A percentile compares a stretch with the other conserved stretches of the same genome.
Evolutionary conservation across 1,284 basidiomycete species (phyloP).

Genomic region (Fomitiporia mediterranea): DNA sequence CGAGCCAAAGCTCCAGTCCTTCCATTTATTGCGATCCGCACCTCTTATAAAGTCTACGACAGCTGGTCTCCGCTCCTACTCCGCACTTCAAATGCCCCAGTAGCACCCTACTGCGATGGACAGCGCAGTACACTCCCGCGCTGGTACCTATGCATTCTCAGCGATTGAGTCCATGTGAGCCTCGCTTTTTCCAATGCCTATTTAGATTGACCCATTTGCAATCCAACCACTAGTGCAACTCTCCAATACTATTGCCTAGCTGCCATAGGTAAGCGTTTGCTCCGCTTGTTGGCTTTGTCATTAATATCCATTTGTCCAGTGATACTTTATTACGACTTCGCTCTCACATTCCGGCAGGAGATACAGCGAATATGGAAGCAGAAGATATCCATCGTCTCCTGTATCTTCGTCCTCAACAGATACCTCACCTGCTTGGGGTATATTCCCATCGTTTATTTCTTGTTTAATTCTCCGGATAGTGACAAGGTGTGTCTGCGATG

Average conservation of each 20-base stretch:
- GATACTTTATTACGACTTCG: constrained; percentile 16
- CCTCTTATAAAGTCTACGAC: background rate
- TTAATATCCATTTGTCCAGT: background rate
- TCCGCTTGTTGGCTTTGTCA: background rate
- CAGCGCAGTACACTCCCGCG: background rate
- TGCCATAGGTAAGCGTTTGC: constrained; percentile 2
- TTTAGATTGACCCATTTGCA: background rate
- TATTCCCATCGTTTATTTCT: constrained; percentile 12
- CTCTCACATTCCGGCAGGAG: constrained; percentile 9
- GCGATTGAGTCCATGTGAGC: constrained; percentile 4
- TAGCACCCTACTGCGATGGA: background rate
- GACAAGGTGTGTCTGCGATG: constrained; percentile 6
- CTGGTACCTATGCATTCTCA: background rate
- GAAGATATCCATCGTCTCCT: constrained; percentile 4
- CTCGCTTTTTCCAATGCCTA: background rate
- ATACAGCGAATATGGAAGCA: constrained; percentile 13
- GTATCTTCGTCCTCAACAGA: constrained; percentile 16
- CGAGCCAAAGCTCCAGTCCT: background rate
- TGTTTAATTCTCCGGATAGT: constrained; percentile 17
- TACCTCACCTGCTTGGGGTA: constrained; percentile 17
- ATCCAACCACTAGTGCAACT: background rate
- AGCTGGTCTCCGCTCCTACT: background rate
- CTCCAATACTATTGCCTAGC: constrained; percentile 16
- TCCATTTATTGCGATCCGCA: background rate
- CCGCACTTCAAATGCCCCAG: background rate